Evolutionary conservation across 192 early-diverging fungal genomes (phyloP).

Genomic region (Ramicandelaber brevisporus): DNA sequence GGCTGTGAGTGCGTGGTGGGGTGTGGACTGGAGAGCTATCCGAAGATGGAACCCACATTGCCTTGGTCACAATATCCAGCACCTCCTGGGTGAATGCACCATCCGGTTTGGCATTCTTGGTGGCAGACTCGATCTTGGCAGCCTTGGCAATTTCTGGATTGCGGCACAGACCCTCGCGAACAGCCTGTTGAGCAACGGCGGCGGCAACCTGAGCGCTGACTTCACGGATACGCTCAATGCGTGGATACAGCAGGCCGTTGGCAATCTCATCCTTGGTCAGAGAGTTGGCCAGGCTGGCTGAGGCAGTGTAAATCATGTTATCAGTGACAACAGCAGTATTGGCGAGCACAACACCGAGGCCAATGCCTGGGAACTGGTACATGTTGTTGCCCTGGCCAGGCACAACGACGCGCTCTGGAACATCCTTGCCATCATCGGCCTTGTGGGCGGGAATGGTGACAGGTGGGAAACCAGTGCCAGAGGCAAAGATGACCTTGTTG

Average conservation of each 20-base stretch:
- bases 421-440: slow-evolving; percentile 6
- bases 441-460: slow-evolving; percentile 36
- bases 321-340: slow-evolving; percentile 44
- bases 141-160: slow-evolving; percentile 19
- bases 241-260: slow-evolving; percentile 58
- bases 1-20: too few species aligned
- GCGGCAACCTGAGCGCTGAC: slow-evolving; percentile 57
- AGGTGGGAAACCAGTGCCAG: slow-evolving; percentile 77
- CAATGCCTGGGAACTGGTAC: slow-evolving; percentile 93
- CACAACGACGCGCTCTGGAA: slow-evolving; percentile 17
- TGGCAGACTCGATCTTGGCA: slow-evolving; percentile 8
- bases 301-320: slow-evolving; percentile 53
- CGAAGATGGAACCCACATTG: slow-evolving; percentile 17
- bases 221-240: slow-evolving; percentile 61
- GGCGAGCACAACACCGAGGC: slow-evolving; percentile 59
- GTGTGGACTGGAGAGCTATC: too few species aligned
- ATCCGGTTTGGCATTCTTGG: slow-evolving; percentile 5
- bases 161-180: slow-evolving; percentile 27
- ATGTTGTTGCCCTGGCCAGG: slow-evolving; percentile 87
- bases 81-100: slow-evolving; percentile 13
- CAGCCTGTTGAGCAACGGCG: slow-evolving; percentile 44
- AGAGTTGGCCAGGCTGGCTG: slow-evolving; percentile 50
- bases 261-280: slow-evolving; percentile 38
- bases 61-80: slow-evolving; percentile 11
- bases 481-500: slow-evolving; percentile 81